Base-by-base conservation (phyloP, 768 basidiomycete genomes). In the Suillus ampliporus region DNA sequence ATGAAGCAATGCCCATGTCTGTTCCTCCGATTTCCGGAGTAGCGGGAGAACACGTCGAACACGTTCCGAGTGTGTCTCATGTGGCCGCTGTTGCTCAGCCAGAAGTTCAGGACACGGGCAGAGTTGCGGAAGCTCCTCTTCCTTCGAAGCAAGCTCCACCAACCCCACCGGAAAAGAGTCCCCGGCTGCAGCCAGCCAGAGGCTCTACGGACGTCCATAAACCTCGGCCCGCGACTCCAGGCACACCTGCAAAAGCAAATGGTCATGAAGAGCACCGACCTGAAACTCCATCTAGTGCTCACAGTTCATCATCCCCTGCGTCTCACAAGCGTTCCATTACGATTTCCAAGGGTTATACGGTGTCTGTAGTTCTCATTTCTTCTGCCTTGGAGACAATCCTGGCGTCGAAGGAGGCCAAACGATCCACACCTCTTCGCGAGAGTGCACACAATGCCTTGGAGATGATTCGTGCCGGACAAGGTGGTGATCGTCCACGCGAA, bases 351-450 rank as follows among this genome's bases (percentile, higher is more conserved):
- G 91, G 92, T 7, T 83, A 86, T 68, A 88, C 84, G 9, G 90
- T 94, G 46, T 94, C 92, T 2, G 83, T 88, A 47, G 90, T 93
- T 26, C 82, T 95, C 57, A 91, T 95, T 66, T 84, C 90, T 6
- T 90, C 92, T 14, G 94, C 95, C 5, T 77, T 97, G 63, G 93
- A 97, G 71, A 87, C 86, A 9, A 95, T 97, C 72, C 86, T 89
- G 41, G 80, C 89, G 14, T 97, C 95, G 0, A 92, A 90, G 71
- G 95, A 97, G 72, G 95, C 95, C 15, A 94, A 88, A 65, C 87
- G 91, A 38, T 94, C 91, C 7, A 75, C 80, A 4, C 86, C 89
- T n/a, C 83, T 97, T 50, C 86, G 86, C n/a, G 93, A 95, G 46
- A 90, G 89, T 65, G 89, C 91, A 0, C 89, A 91, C 64, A 86